Conservation (phyloP, 805 yeast genomes). For the Helenozyma rhizophorensis region DNA sequence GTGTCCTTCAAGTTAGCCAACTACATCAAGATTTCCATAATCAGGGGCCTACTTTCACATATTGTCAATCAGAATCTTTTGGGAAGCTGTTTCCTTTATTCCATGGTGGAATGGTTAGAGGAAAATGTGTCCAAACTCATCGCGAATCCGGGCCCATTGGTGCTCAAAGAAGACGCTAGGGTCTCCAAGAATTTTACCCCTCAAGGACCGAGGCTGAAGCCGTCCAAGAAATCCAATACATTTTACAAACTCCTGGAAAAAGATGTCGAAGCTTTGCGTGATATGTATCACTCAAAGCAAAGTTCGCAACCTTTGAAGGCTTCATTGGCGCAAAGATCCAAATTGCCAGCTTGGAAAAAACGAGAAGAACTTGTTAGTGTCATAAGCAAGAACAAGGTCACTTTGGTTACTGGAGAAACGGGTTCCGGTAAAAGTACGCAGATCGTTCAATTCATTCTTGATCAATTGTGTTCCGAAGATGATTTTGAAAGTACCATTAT, state of each 20-base stretch:
- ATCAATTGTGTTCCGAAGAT: conserved; percentile 48
- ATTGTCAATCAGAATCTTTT: conserved; percentile 40
- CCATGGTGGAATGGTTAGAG: conserved; percentile 75
- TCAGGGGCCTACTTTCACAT: conserved; percentile 43
- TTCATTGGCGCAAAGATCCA: conserved; percentile 42
- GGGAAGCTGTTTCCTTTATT: conserved; percentile 69
- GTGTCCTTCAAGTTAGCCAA: conserved; percentile 55
- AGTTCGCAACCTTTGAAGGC: conserved; percentile 24
- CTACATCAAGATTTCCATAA: conserved; percentile 60
- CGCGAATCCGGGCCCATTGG: conserved; percentile 71
- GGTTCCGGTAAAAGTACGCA: conserved; percentile 98
- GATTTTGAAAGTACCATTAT: conserved; percentile 58
- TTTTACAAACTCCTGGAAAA: conserved; percentile 1
- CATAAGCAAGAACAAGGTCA: conserved; percentile 57
- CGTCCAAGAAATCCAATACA: conserved; percentile 1
- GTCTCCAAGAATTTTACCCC: not conserved
- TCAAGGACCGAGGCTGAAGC: not conserved
- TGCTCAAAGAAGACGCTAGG: conserved; percentile 3
- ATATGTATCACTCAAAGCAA: conserved; percentile 2
- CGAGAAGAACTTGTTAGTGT: conserved; percentile 50
- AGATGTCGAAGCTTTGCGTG: conserved; percentile 2
- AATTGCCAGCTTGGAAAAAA: conserved; percentile 83
- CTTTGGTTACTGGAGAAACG: conserved; percentile 90
- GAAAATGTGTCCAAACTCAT: conserved; percentile 54
- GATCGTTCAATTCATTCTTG: conserved; percentile 83